Evolutionary conservation across 345 rosid species (phyloP), one percentile per base, ranked within the genome.

Genomic region (Salix caprea): DNA sequence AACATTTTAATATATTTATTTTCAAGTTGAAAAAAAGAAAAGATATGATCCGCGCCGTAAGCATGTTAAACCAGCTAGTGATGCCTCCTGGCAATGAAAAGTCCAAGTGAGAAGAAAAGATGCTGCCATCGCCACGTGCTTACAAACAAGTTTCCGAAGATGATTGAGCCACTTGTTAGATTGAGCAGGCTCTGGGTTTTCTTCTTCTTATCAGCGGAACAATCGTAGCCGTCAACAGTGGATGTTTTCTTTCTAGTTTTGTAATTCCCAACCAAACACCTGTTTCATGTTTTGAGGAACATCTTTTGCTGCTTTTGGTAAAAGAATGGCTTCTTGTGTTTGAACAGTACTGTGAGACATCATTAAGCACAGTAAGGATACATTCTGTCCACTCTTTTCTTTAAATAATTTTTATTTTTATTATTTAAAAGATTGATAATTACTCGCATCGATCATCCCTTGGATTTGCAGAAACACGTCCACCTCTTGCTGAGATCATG

Each of bases 261-360:
- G 54, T 48, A 4, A 48, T 14, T 48, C 19, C 54, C 54, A 48
- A 48, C 54, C 18, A 48, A 16, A 14, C 54, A 16, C 18, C 16
- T 48, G 54, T 15, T 48, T 15, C 4, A 48, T 48, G 54, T 16
- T 15, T 4, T 32, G 34, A 32, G 34, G 34, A 32, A 32, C 34
- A 32, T 32, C 34, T 32, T 32, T 48, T 16, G 54, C 54, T 48
- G 54, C 54, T 48, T 48, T 48, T 15, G 18, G 16, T 48, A 48
- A 14, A 48, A 48, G 18, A 5, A 34, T 34, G 1, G 3, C 58
- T 18, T 0, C 58, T 32, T 36, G 66, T 6, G 36, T 71, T 71
- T 40, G 48, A 23, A 37, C 68, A 15, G 48, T 79, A 62, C 74
- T 4, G 50, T 77, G 71, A 34, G 75, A 67, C 79, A 77, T 67